These are phyloP conservation scores for Polytolypa hystricis DNA, from an alignment of 2,329 filamentous ascomycete species.

Conservation along the genomic window DNA sequence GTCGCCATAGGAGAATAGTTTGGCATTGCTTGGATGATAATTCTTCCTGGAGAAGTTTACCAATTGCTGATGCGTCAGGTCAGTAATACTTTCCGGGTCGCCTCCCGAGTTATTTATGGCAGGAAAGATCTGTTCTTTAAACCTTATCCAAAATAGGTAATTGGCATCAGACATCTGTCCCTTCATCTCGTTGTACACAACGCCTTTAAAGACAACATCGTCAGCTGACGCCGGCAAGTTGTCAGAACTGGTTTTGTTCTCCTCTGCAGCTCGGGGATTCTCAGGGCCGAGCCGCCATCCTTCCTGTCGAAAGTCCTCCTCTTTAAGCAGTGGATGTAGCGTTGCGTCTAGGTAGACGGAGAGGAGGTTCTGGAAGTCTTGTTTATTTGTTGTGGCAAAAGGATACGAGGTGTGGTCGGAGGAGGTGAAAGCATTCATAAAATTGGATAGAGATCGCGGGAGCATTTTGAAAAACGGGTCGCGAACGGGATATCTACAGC, in stretches of 20 bases:
- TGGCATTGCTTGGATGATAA: conserved; percentile 96
- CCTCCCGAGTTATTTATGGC: conserved; percentile 94
- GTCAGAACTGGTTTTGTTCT: conserved; percentile 32
- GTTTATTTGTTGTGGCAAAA: conserved; percentile 89
- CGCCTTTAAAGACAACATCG: conserved; percentile 75
- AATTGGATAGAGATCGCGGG: conserved; percentile 93
- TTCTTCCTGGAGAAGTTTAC: conserved; percentile 81
- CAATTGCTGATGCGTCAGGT: conserved; percentile 83
- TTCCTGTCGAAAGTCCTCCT: conserved; percentile 89
- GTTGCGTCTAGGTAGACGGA: conserved; percentile 95
- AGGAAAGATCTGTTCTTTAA: conserved; percentile 89
- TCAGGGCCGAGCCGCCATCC: conserved; percentile 94
- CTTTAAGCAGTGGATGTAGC: conserved; percentile 75
- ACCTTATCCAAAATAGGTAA: conserved; percentile 91
- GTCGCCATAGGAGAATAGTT: conserved; percentile 89
- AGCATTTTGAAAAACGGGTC: conserved; percentile 99
- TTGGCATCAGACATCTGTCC: conserved; percentile 96
- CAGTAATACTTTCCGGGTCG: conserved; percentile 91
- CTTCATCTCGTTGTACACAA: conserved; percentile 99
- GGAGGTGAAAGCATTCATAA: conserved; percentile 98
- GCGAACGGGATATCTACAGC: conserved; percentile 77
- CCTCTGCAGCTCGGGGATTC: conserved; percentile 55
- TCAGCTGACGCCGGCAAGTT: conserved; percentile 15
- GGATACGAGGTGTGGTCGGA: conserved; percentile 96
- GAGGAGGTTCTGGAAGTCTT: conserved; percentile 93